phyloP scores from a whole-genome alignment of 331 rosid species.

The Saraca asoca region DNA sequence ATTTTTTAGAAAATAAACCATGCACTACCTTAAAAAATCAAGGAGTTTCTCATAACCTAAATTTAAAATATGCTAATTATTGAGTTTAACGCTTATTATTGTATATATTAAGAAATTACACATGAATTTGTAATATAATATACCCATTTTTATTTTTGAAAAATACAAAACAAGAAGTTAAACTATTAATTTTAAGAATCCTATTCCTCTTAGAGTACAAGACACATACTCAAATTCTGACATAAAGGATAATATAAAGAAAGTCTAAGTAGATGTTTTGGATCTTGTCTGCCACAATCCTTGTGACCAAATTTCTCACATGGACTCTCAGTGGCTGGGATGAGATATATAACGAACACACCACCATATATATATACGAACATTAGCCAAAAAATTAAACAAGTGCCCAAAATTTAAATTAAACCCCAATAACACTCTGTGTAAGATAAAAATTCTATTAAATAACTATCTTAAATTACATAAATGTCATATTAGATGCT shows the following conservation, averaged over 20 bases:
- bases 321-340: slow-evolving; percentile 20
- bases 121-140: slow-evolving; percentile 4
- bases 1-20: too few relatives aligned
- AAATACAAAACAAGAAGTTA: too few relatives aligned
- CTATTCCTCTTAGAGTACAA: slow-evolving; percentile 18
- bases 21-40: too few relatives aligned
- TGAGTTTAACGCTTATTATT: neutral
- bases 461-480: slow-evolving; percentile 20
- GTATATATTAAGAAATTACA: neutral
- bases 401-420: slow-evolving; percentile 3
- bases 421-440: slow-evolving; percentile 29
- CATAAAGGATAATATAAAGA: slow-evolving; percentile 25
- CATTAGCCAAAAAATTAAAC: slow-evolving; percentile 3
- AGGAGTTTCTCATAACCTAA: neutral
- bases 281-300: slow-evolving; percentile 21
- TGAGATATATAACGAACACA: slow-evolving; percentile 4
- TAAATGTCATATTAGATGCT: neutral
- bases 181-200: slow-evolving; percentile 22
- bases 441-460: slow-evolving; percentile 29
- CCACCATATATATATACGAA: neutral
- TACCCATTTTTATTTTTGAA: neutral
- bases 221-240: slow-evolving; percentile 25
- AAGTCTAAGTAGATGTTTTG: neutral
- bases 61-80: slow-evolving; percentile 8
- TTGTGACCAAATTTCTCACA: slow-evolving; percentile 22